These are phyloP conservation scores for Starmerella davenportii DNA, from an alignment of 805 yeast genomes.

Conservation along the genomic window DNA sequence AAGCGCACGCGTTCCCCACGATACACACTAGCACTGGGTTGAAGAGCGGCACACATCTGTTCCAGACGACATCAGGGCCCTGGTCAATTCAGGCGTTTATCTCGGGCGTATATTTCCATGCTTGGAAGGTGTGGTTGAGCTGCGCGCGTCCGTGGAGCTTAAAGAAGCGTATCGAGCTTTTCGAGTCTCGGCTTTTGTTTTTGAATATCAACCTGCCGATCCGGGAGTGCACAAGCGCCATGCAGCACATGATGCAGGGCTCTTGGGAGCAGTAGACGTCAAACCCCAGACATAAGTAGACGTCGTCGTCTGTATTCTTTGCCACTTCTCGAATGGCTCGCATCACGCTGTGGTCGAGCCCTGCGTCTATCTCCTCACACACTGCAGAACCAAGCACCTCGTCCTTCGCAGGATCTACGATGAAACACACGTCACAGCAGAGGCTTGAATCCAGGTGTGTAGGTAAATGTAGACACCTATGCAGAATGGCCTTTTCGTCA, in stretches of 20 bases:
- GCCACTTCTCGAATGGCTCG: constrained; percentile 51
- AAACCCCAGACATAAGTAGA: constrained; percentile 56
- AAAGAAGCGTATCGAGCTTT: constrained; percentile 38
- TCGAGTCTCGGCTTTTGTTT: constrained; percentile 34
- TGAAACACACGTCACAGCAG: constrained; percentile 30
- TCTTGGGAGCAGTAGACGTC: constrained; percentile 83
- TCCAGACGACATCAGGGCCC: too few relatives aligned
- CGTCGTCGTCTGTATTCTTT: constrained; percentile 17
- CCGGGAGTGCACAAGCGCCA: constrained; percentile 90
- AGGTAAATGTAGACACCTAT: constrained; percentile 25
- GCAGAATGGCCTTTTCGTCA: constrained; percentile 25
- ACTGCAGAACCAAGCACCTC: constrained; percentile 23
- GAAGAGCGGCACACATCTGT: too few relatives aligned
- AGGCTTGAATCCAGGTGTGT: constrained; percentile 14
- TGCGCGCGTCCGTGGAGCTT: constrained; percentile 58
- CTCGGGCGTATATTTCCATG: constrained; percentile 29
- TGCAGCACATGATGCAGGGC: constrained; percentile 90
- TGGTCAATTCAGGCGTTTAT: too few relatives aligned
- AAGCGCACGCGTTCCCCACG: too few relatives aligned
- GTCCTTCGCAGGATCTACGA: constrained; percentile 40
- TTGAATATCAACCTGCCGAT: constrained; percentile 46
- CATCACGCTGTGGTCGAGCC: constrained; percentile 62
- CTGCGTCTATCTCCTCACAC: constrained; percentile 22
- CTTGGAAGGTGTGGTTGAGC: constrained; percentile 76
- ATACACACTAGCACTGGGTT: too few relatives aligned